These are phyloP conservation scores for Polytrichum formosum DNA, from an alignment of 225 moss, liverwort and hornwort species.

Conservation along the genomic window DNA sequence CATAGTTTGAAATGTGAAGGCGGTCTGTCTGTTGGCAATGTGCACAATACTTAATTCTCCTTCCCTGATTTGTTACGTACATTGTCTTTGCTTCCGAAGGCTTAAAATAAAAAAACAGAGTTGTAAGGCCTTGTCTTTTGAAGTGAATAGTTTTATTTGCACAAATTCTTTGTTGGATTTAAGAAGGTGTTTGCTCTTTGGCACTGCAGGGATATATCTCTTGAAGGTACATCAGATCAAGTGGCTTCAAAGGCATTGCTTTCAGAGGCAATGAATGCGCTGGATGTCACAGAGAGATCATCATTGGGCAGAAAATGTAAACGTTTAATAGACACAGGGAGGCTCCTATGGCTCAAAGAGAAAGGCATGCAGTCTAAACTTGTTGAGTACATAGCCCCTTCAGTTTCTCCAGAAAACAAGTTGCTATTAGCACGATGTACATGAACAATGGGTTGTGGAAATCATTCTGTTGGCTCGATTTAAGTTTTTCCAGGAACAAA, in stretches of 20 bases:
- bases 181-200: not conserved
- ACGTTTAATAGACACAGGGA: constrained; percentile 76
- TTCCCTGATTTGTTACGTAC: no score
- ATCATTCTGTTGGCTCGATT: not conserved
- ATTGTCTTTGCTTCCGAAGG: not conserved
- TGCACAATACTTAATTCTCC: not conserved
- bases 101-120: not conserved
- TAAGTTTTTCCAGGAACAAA: not conserved
- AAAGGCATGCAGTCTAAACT: constrained; percentile 67
- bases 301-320: constrained; percentile 78
- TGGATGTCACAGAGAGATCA: constrained; percentile 49
- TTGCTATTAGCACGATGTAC: constrained; percentile 54
- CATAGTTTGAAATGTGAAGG: no score
- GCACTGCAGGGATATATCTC: constrained; percentile 15
- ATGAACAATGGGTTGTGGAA: not conserved
- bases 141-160: no score
- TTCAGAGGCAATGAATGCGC: constrained; percentile 58
- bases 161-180: not conserved
- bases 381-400: constrained; percentile 68
- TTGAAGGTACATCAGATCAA: constrained; percentile 7
- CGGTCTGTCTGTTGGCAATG: not conserved
- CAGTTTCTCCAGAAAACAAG: constrained; percentile 85
- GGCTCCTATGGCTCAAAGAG: constrained; percentile 63
- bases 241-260: constrained; percentile 37
- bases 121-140: not conserved